Evolutionary conservation across 2,329 filamentous ascomycete species (phyloP).

Genomic region (Alternaria arbusti): DNA sequence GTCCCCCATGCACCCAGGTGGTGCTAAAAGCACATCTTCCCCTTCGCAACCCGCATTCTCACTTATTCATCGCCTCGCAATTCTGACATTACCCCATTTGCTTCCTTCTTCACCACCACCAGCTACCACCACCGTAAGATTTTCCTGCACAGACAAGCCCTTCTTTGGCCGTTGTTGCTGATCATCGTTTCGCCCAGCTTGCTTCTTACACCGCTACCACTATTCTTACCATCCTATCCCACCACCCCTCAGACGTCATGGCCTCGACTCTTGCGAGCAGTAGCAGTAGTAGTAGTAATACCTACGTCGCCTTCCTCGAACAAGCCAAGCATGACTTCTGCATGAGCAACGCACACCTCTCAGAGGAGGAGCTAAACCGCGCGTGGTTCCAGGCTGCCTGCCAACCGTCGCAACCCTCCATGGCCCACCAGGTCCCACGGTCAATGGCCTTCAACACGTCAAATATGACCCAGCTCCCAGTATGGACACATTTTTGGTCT

Average conservation of each 20-base stretch:
- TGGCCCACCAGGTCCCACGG: constrained; percentile 41
- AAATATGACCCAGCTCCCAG: constrained; percentile 34
- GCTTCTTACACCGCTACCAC: constrained; percentile 17
- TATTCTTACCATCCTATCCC: constrained; percentile 5
- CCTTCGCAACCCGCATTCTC: constrained; percentile 30
- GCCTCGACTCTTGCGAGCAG: constrained; percentile 32
- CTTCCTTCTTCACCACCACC: constrained; percentile 3
- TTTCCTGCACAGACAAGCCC: constrained; percentile 15
- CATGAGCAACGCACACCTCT: constrained; percentile 38
- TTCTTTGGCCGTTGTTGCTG: constrained; percentile 22
- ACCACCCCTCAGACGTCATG: constrained; percentile 25
- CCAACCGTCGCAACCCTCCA: constrained; percentile 25
- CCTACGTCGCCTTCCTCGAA: constrained; percentile 40
- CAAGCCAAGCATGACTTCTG: constrained; percentile 47
- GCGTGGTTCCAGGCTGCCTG: constrained; percentile 42
- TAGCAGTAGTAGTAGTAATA: constrained; percentile 21
- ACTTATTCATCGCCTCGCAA: constrained; percentile 37
- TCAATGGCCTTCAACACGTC: constrained; percentile 38
- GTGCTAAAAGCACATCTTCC: constrained; percentile 38
- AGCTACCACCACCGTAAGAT: constrained; percentile 22
- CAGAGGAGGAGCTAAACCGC: constrained; percentile 44
- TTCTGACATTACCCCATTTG: constrained; percentile 23
- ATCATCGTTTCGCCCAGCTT: constrained; percentile 31
- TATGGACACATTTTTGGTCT: constrained; percentile 44
- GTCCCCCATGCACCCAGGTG: constrained; percentile 9